Conservation (phyloP, 148 eudicot genomes). For the Spergularia marina region DNA sequence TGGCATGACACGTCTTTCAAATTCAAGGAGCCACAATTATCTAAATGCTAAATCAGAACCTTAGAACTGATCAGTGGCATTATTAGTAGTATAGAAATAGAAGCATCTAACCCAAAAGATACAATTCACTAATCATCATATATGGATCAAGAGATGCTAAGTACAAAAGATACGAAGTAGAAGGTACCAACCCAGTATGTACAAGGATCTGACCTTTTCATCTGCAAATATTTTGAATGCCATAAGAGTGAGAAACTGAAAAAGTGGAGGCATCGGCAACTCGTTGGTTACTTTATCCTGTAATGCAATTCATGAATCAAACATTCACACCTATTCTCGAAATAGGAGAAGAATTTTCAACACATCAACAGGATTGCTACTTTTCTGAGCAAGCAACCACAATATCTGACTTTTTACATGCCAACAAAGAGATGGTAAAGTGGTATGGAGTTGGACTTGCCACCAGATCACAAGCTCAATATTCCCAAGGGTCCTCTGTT, state of each 20-base stretch:
- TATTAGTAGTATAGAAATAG: background rate
- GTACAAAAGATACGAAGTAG: background rate
- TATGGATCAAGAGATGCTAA: background rate
- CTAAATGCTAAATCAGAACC: background rate
- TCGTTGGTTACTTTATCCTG: constrained; percentile 65
- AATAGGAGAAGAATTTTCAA: background rate
- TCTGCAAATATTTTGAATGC: constrained; percentile 66
- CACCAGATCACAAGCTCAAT: constrained; percentile 1
- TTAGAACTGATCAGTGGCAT: background rate
- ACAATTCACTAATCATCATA: constrained; percentile 2
- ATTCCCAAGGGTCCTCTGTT: background rate
- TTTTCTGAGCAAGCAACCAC: background rate
- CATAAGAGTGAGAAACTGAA: constrained; percentile 76
- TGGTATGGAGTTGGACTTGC: background rate
- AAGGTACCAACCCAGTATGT: background rate
- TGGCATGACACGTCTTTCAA: background rate
- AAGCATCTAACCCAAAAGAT: background rate
- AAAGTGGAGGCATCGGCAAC: constrained; percentile 91
- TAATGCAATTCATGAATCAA: constrained; percentile 28
- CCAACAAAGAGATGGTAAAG: background rate
- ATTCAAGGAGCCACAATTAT: background rate
- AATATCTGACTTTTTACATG: background rate
- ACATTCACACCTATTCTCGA: background rate
- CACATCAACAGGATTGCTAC: background rate
- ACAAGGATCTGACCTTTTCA: constrained; percentile 57